Evolutionary conservation across 169 alveolate species (phyloP).

Genomic region (Babesia ovata): DNA sequence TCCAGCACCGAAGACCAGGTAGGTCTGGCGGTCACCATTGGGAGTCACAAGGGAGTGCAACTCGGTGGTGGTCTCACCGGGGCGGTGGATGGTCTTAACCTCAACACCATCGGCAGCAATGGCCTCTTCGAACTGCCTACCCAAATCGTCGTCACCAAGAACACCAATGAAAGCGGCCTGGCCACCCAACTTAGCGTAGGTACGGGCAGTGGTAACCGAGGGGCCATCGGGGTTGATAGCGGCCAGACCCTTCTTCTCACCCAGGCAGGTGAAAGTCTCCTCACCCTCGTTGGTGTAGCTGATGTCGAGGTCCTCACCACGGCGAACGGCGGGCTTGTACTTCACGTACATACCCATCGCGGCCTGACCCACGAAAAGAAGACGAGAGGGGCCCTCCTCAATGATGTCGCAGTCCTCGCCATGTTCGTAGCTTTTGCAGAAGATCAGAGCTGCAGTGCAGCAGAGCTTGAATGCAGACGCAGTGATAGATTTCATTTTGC

Average conservation of each 20-base stretch:
- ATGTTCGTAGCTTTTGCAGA: background rate
- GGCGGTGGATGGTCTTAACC: background rate
- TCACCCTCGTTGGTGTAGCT: background rate
- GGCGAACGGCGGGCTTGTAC: background rate
- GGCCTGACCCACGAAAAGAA: slow-evolving; percentile 7
- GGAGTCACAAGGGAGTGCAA: slow-evolving; percentile 6
- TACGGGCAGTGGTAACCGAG: slow-evolving; percentile 9
- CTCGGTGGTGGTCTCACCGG: slow-evolving; percentile 1
- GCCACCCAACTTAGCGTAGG: slow-evolving; percentile 23
- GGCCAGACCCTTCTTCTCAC: background rate
- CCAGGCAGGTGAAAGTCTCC: background rate
- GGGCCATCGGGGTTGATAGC: slow-evolving; percentile 8
- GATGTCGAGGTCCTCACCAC: background rate
- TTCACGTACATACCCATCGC: background rate
- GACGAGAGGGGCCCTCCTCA: slow-evolving; percentile 5
- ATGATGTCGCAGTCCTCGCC: background rate
- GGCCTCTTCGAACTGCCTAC: background rate
- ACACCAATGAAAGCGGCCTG: slow-evolving; percentile 15
- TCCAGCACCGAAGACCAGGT: slow-evolving; percentile 10
- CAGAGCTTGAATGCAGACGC: too few species aligned
- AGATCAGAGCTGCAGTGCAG: too few species aligned
- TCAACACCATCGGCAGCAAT: background rate
- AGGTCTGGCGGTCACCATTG: slow-evolving; percentile 15
- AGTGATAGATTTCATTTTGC: too few species aligned
- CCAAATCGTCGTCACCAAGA: slow-evolving; percentile 11